Conservation (phyloP, 768 basidiomycete genomes). For the Pleurotus djamor region DNA sequence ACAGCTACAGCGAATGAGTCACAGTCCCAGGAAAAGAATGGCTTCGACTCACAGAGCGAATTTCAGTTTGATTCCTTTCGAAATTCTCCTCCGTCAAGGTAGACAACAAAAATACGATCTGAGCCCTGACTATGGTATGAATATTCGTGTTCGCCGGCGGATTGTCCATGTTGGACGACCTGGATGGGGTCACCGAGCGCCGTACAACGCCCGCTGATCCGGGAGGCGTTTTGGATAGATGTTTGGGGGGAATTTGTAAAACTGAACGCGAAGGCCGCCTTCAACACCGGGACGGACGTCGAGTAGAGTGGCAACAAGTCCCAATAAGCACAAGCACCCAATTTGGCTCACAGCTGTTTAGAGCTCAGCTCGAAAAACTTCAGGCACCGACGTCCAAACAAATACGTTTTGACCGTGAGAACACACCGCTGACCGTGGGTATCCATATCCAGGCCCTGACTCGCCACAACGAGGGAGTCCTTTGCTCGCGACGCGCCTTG, state of each 20-base stretch:
- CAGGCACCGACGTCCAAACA: constrained; percentile 22
- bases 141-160: constrained; percentile 77
- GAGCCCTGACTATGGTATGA: constrained; percentile 91
- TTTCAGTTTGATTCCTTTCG: constrained; percentile 90
- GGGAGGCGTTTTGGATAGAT: constrained; percentile 66
- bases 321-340: constrained; percentile 16
- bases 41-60: constrained; percentile 75
- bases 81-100: constrained; percentile 98
- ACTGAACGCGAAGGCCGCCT: constrained; percentile 36
- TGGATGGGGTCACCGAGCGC: constrained; percentile 75
- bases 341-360: constrained; percentile 18
- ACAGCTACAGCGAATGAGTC: constrained; percentile 55
- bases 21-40: constrained; percentile 8
- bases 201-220: constrained; percentile 65
- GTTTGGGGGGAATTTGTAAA: constrained; percentile 35
- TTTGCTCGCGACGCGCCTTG: constrained; percentile 4
- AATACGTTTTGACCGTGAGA: constrained; percentile 1
- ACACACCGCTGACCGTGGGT: not conserved
- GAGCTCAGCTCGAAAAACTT: constrained; percentile 24
- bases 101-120: constrained; percentile 96
- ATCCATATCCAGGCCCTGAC: not conserved
- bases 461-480: not conserved
- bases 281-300: constrained; percentile 38
- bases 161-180: constrained; percentile 87
- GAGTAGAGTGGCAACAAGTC: constrained; percentile 36